Conservation (phyloP, 495 filamentous ascomycete species). For the Oidiodendron maius region DNA sequence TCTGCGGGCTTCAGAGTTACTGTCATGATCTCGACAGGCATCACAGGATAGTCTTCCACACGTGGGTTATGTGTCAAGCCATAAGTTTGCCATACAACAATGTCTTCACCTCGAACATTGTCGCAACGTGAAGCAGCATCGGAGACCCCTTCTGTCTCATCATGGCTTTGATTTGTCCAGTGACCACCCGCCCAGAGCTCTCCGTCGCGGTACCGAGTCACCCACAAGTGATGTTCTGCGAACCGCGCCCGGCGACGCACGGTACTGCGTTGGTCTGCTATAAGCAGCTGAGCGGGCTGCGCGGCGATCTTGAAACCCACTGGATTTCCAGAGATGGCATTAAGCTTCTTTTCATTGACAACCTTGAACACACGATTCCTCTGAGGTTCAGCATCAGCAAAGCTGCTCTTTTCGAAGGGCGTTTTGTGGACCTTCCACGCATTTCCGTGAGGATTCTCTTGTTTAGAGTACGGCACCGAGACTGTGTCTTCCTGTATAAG, state of each 20-base stretch:
- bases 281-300: constrained; percentile 27
- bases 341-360: constrained; percentile 57
- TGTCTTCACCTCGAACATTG: constrained; percentile 36
- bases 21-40: constrained; percentile 53
- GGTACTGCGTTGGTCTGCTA: constrained; percentile 28
- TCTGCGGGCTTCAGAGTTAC: constrained; percentile 62
- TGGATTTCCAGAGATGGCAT: constrained; percentile 54
- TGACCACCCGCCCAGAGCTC: constrained; percentile 36
- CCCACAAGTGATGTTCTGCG: constrained; percentile 33
- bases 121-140: constrained; percentile 31
- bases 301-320: constrained; percentile 32
- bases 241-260: constrained; percentile 32
- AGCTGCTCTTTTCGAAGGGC: constrained; percentile 39
- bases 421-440: constrained; percentile 13
- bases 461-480: constrained; percentile 12
- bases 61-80: constrained; percentile 54
- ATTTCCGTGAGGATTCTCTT: constrained; percentile 10
- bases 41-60: constrained; percentile 48
- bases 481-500: constrained; percentile 42
- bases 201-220: constrained; percentile 29
- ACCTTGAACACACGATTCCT: constrained; percentile 73
- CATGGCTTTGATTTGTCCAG: constrained; percentile 35
- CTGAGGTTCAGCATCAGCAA: constrained; percentile 39
- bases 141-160: constrained; percentile 28
- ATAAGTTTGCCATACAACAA: constrained; percentile 58